Evolutionary conservation across 2,329 filamentous ascomycete species (phyloP).

Genomic region (Rutstroemia sp.): DNA sequence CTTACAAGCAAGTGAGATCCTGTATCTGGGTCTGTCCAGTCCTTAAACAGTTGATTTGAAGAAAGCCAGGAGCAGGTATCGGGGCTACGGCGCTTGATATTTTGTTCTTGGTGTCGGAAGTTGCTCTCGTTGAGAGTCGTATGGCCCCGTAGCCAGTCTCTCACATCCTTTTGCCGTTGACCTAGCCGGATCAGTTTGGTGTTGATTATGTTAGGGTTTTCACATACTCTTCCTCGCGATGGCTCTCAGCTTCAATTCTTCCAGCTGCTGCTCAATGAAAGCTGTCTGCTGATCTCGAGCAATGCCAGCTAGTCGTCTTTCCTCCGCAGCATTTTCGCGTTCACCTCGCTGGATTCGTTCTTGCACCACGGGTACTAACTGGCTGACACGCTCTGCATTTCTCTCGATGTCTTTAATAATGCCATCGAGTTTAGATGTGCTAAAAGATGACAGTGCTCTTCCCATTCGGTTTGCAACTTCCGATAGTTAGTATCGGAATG

Average conservation of each 20-base stretch:
- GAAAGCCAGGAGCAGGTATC: conserved; percentile 1
- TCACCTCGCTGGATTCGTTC: background rate
- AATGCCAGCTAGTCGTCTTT: background rate
- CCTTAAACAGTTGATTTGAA: background rate
- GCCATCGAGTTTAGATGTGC: conserved; percentile 1
- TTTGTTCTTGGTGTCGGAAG: background rate
- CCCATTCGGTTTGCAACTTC: conserved; percentile 4
- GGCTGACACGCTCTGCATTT: background rate
- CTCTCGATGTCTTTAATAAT: background rate
- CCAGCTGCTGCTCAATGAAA: background rate
- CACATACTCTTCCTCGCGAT: background rate
- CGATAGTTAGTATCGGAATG: background rate
- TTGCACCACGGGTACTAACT: conserved; percentile 3
- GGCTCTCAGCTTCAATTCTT: background rate
- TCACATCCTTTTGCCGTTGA: conserved; percentile 1
- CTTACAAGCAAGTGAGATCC: background rate
- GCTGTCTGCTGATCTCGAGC: background rate
- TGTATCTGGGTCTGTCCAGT: background rate
- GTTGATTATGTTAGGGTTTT: background rate
- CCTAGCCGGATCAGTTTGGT: background rate
- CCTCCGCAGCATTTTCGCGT: background rate
- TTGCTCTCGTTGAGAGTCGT: background rate
- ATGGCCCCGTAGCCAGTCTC: background rate
- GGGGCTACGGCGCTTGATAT: background rate
- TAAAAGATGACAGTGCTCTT: conserved; percentile 1